Conservation (phyloP, 106 monocot genomes). For the Dendrobium nobile region DNA sequence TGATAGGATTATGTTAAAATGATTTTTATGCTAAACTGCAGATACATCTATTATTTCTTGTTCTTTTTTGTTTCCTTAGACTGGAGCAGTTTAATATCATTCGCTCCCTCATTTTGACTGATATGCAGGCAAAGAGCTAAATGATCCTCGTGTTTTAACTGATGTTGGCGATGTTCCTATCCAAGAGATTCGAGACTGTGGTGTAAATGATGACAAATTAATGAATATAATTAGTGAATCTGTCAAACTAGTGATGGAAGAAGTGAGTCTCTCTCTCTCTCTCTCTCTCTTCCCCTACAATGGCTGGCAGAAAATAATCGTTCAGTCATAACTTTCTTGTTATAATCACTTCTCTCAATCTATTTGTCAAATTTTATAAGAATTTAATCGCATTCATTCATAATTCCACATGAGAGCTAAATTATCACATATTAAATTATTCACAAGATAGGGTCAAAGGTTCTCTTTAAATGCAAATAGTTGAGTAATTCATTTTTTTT, state of each 20-base stretch:
- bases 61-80: no score
- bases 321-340: no score
- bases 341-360: background rate
- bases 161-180: conserved; percentile 98
- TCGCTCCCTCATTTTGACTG: background rate
- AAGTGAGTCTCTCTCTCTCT: conserved; percentile 40
- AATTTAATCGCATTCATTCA: background rate
- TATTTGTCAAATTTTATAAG: background rate
- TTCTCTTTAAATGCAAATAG: no score
- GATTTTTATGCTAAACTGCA: background rate
- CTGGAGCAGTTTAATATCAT: background rate
- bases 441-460: no score
- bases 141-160: conserved; percentile 92
- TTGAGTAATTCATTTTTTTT: no score
- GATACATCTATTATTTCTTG: background rate
- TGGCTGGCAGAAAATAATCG: background rate
- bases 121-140: conserved; percentile 76
- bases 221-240: conserved; percentile 89
- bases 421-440: no score
- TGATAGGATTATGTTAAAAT: background rate
- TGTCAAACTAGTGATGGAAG: conserved; percentile 96
- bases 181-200: conserved; percentile 93
- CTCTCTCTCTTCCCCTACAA: background rate
- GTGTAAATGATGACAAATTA: conserved; percentile 78
- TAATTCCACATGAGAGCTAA: background rate